Conservation (phyloP, 2,329 filamentous ascomycete species). For the Graphiopsis chlorocephala region DNA sequence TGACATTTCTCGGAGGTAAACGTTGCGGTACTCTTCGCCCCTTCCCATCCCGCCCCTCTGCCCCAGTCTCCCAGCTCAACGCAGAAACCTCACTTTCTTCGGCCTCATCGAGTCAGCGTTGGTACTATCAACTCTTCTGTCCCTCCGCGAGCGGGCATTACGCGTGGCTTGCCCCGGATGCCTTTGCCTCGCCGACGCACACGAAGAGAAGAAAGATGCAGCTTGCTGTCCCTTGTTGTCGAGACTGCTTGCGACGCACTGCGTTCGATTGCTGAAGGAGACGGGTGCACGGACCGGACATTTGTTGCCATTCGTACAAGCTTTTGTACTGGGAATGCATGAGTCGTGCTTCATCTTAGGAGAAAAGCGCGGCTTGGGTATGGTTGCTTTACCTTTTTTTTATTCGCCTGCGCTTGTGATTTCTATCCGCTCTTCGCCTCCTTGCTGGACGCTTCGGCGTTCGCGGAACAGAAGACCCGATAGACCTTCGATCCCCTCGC, state of each 20-base stretch:
- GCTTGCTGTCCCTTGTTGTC: constrained; percentile 22
- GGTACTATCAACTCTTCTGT: constrained; percentile 24
- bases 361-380: constrained; percentile 34
- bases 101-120: constrained; percentile 37
- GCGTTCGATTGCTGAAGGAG: constrained; percentile 27
- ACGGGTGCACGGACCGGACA: constrained; percentile 33
- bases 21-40: constrained; percentile 34
- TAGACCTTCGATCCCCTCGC: constrained; percentile 23
- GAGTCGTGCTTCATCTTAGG: constrained; percentile 33
- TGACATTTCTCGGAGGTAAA: constrained; percentile 27
- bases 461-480: constrained; percentile 16
- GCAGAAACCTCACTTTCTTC: constrained; percentile 34
- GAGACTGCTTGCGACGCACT: constrained; percentile 19
- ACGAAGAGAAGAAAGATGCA: constrained; percentile 43
- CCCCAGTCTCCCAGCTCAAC: constrained; percentile 36
- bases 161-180: constrained; percentile 33
- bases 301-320: constrained; percentile 30
- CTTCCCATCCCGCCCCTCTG: constrained; percentile 45
- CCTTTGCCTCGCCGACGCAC: constrained; percentile 29
- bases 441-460: constrained; percentile 14
- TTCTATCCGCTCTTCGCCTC: constrained; percentile 15
- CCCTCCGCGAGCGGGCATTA: constrained; percentile 24
- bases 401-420: constrained; percentile 15
- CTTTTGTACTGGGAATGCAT: constrained; percentile 26
- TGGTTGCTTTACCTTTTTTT: constrained; percentile 31